Evolutionary conservation across 1,284 basidiomycete species (phyloP).

Genomic region (Cystobasidium sp.): DNA sequence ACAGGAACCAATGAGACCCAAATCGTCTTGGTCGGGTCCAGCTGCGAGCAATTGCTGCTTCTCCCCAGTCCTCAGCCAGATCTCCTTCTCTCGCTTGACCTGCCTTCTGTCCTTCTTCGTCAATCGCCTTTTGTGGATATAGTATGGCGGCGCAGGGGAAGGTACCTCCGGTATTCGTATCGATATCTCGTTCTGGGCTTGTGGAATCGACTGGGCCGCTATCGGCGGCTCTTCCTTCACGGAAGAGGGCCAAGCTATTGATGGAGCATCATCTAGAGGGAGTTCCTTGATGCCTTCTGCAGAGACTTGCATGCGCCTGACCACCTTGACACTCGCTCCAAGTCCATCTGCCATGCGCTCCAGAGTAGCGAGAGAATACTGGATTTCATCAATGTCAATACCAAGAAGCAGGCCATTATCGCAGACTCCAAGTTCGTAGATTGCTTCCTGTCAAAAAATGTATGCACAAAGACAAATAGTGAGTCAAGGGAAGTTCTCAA

Average conservation of each 20-base stretch:
- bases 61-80: neutral
- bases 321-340: conserved; percentile 61
- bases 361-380: conserved; percentile 76
- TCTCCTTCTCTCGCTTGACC: neutral
- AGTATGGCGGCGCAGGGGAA: neutral
- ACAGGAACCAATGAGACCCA: too few species aligned
- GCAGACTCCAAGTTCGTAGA: conserved; percentile 85
- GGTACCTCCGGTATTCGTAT: neutral
- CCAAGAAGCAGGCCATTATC: conserved; percentile 86
- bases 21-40: neutral
- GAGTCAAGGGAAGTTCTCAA: conserved; percentile 12
- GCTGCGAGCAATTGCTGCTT: neutral
- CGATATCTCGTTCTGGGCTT: neutral
- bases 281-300: conserved; percentile 11
- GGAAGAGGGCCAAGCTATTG: neutral
- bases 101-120: conserved; percentile 6
- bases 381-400: conserved; percentile 73
- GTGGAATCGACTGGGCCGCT: neutral
- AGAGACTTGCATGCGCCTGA: conserved; percentile 23
- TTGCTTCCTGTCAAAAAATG: conserved; percentile 64
- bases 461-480: neutral
- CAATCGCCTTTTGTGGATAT: neutral
- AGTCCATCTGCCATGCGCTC: conserved; percentile 91
- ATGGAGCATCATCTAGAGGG: neutral
- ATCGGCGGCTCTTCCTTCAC: conserved; percentile 12